These are phyloP conservation scores for Coemansia sp. DNA, from an alignment of 192 early-diverging fungal genomes.

Conservation along the genomic window DNA sequence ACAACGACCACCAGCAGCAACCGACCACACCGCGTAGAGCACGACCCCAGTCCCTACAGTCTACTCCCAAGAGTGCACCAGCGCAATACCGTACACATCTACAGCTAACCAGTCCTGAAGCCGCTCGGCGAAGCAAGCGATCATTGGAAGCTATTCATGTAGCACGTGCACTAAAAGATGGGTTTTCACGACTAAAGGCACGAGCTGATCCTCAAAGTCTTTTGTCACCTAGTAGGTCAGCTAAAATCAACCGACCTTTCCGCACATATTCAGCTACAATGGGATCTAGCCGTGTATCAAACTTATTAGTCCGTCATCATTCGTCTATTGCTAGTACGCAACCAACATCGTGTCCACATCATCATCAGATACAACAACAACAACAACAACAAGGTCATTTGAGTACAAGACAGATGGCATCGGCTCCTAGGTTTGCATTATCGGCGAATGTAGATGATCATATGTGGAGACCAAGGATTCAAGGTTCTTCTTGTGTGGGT, in stretches of 20 bases:
- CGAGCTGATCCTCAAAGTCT: slow-evolving; percentile 28
- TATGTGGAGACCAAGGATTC: not conserved
- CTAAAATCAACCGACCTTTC: slow-evolving; percentile 6
- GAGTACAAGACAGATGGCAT: not conserved
- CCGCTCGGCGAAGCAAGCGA: slow-evolving; percentile 36
- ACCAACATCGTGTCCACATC: not conserved
- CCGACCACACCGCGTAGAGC: not conserved
- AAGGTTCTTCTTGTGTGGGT: not conserved
- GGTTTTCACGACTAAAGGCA: slow-evolving; percentile 40
- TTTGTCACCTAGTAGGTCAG: not conserved
- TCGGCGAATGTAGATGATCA: not conserved
- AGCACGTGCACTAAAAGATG: slow-evolving; percentile 50
- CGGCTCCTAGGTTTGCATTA: not conserved
- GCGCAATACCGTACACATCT: slow-evolving; percentile 17
- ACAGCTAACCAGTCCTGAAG: slow-evolving; percentile 32
- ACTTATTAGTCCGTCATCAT: not conserved
- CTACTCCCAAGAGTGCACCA: slow-evolving; percentile 34
- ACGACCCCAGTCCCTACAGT: not conserved
- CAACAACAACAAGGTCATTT: not conserved
- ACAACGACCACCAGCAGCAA: not conserved
- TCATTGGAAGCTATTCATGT: slow-evolving; percentile 42
- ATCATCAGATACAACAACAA: not conserved
- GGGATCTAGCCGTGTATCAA: not conserved
- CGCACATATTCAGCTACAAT: slow-evolving; percentile 42
- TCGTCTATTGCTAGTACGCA: not conserved